These are phyloP conservation scores for Alternaria gansuensis DNA, from an alignment of 2,329 filamentous ascomycete species.

Conservation along the genomic window DNA sequence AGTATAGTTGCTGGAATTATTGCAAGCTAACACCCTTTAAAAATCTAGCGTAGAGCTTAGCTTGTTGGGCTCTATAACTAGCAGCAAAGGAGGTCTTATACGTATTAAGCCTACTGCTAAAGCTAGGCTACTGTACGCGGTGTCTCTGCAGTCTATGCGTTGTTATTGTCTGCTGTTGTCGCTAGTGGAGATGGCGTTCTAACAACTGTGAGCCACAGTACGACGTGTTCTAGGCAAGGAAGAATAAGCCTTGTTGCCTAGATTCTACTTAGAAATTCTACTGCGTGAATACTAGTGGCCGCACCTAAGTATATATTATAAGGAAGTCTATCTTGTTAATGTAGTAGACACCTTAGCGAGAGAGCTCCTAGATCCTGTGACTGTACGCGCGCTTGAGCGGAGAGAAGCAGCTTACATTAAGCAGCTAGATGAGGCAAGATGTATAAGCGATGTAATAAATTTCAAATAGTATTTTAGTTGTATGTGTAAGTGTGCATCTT, in stretches of 20 bases:
- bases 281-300: neutral
- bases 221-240: constrained; percentile 2
- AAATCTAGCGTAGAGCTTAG: neutral
- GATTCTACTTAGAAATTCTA: neutral
- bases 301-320: neutral
- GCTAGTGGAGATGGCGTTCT: constrained; percentile 1
- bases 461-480: too few species aligned
- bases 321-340: constrained; percentile 7
- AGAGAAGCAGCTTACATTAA: constrained; percentile 53
- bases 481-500: too few species aligned
- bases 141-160: neutral
- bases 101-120: neutral
- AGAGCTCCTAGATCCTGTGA: neutral
- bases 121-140: neutral
- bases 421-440: constrained; percentile 52
- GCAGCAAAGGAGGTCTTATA: neutral
- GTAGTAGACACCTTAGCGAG: neutral
- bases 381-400: constrained; percentile 31
- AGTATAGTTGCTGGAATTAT: too few species aligned
- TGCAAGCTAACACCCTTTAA: neutral
- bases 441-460: too few species aligned
- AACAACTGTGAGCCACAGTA: neutral
- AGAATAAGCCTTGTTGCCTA: constrained; percentile 27
- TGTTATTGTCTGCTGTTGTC: constrained; percentile 3
- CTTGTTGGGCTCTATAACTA: neutral